Base-by-base conservation (phyloP, 805 yeast species). In the Candida ulmi region DNA sequence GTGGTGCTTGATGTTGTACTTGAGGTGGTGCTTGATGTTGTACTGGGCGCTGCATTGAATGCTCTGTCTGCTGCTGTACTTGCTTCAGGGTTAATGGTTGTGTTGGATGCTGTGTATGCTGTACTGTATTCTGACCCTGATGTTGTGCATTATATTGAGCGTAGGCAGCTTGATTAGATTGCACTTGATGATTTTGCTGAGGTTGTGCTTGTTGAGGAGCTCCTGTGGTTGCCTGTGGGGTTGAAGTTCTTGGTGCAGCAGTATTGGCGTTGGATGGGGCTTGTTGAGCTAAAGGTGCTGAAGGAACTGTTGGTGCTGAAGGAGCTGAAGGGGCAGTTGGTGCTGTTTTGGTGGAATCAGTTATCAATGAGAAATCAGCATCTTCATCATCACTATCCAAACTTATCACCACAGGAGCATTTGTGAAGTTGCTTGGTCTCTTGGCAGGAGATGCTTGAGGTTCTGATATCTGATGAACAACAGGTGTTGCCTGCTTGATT, bases 301-400 rank as follows among this genome's bases (percentile, higher is more conserved):
- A n/a, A n/a, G n/a, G n/a, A n/a, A n/a, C n/a, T n/a, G n/a, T n/a
- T n/a, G n/a, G n/a, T n/a, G n/a, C n/a, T n/a, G n/a, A n/a, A n/a
- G n/a, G n/a, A 28, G 17, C 18, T 15, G 31, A n/a, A 4, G 17
- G 19, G n/a, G 21, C 15, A 24, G 12, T 24, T 5, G 36, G 24
- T 4, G 36, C 15, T 3, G 17, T 8, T 17, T 23, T 23, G 15
- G 36, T 16, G 8, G 30, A 8, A 8, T 33, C 29, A 13, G 23
- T 29, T 8, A 25, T 25, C 12, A 33, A 11, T 23, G 28, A 9
- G 23, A 26, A 30, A 8, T 49, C 60, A 5, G 64, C 72, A 11
- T 65, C 72, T 31, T 69, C 76, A 33, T 63, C 64, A 28, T 70
- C 78, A 43, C 78, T 73, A 44, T 74, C 80, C 26, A 77, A 56